Evolutionary conservation across 75 land plant genomes (phyloP), one percentile per base, ranked within the genome.

Genomic region (Ceratopteris richardii): DNA sequence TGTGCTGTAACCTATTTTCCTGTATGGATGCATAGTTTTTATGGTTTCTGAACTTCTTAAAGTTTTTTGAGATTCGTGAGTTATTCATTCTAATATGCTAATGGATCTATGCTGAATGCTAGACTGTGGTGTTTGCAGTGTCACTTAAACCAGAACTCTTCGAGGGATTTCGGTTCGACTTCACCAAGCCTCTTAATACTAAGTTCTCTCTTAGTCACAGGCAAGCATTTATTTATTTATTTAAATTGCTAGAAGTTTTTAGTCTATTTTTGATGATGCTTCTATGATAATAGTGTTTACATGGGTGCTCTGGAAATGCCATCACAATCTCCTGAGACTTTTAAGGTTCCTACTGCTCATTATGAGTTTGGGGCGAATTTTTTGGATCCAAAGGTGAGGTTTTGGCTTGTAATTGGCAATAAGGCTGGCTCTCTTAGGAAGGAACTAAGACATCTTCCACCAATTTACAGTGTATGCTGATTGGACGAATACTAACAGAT

Each of bases 351-450:
- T 27, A 70, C 91, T 57, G 85, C 96, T 39, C 79, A 86, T 51
- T 94, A 94, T 64, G 98, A 94, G 73, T 94, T 94, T 67, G 98
- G 98, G 39, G 98, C 98, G 0, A 94, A 94, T 56, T 86, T 77
- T 44, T 47, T 94, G 17, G 90, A 86, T 56, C 96, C 88, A 52
- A 77, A 77, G 91, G 98, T 85, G 52, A n/a, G 13, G 54, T 3
- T 52, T 52, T 23, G 3, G 28, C 24, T 52, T 1, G 1, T n/a
- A 1, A 19, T 20, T 31, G 37, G 14, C 18, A 2, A 1, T 57
- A 39, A 19, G 4, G 39, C 10, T 27, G 4, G 10, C 19, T 22
- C 31, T 66, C 36, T 17, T 2, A 19, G 31, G 37, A 9, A 3
- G 7, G 9, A 33, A 33, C 37, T 33, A 9, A 33, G 9, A 4